These are phyloP conservation scores for Russula ochroleuca DNA, from an alignment of 768 basidiomycete species.

Conservation along the genomic window DNA sequence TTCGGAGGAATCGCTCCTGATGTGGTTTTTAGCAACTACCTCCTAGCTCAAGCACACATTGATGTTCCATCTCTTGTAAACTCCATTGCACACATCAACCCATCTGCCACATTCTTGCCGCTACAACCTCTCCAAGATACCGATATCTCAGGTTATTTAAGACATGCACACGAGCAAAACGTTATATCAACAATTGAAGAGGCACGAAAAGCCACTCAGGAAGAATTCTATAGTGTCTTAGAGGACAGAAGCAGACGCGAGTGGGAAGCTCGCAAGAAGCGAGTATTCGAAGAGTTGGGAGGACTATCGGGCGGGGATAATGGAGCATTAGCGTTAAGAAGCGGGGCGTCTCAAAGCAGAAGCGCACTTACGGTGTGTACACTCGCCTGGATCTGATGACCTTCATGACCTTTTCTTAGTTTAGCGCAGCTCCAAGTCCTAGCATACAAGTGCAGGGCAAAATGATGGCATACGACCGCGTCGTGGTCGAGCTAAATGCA, in stretches of 20 bases:
- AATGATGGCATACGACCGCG: constrained; percentile 94
- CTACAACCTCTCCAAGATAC: constrained; percentile 92
- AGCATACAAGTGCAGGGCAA: constrained; percentile 82
- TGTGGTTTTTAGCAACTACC: constrained; percentile 59
- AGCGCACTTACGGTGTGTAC: constrained; percentile 49
- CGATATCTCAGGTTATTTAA: constrained; percentile 88
- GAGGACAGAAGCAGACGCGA: constrained; percentile 71
- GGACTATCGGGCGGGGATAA: constrained; percentile 56
- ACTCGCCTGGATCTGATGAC: neutral
- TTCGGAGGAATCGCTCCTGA: constrained; percentile 13
- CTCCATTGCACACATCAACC: constrained; percentile 80
- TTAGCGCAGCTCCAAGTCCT: constrained; percentile 50
- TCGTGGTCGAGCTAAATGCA: constrained; percentile 71
- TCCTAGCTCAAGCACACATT: constrained; percentile 90
- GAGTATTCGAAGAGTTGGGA: constrained; percentile 86
- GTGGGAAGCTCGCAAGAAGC: constrained; percentile 88
- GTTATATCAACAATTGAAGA: constrained; percentile 93
- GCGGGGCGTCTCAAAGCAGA: constrained; percentile 58
- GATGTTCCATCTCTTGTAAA: constrained; percentile 84
- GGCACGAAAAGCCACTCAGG: constrained; percentile 76
- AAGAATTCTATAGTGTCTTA: constrained; percentile 76
- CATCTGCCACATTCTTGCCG: constrained; percentile 78
- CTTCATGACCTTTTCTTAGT: constrained; percentile 31
- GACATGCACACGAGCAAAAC: constrained; percentile 93
- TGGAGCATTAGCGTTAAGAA: constrained; percentile 53